Conservation (phyloP, 805 yeast species). For the Blastobotrys muscicola region DNA sequence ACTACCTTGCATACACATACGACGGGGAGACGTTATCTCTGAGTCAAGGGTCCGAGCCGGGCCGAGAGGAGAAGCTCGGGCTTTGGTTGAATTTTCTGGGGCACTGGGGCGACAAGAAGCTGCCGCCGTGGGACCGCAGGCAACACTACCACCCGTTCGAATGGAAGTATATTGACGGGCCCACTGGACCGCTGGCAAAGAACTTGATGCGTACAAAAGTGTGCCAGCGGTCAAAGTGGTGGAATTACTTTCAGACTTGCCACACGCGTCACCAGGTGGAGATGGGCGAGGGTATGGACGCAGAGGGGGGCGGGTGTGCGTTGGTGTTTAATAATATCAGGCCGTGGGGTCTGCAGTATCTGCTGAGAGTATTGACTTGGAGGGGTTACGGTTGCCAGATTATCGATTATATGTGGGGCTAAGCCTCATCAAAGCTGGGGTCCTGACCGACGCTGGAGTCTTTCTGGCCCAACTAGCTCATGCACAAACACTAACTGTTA, state of each 20-base stretch:
- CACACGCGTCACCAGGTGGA: slow-evolving; percentile 63
- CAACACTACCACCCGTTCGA: slow-evolving; percentile 85
- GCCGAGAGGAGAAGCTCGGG: slow-evolving; percentile 46
- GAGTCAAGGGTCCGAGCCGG: slow-evolving; percentile 34
- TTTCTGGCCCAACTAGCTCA: too few species aligned
- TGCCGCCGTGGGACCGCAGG: slow-evolving; percentile 59
- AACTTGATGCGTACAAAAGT: slow-evolving; percentile 59
- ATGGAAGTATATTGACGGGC: slow-evolving; percentile 87
- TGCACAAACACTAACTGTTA: too few species aligned
- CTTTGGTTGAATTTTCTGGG: slow-evolving; percentile 79
- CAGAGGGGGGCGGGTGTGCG: slow-evolving; percentile 82
- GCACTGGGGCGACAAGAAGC: slow-evolving; percentile 81
- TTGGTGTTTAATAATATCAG: slow-evolving; percentile 43
- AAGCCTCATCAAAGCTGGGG: neutral
- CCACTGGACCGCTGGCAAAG: slow-evolving; percentile 79
- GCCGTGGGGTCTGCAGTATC: slow-evolving; percentile 41
- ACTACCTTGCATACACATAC: slow-evolving; percentile 71
- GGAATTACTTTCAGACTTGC: slow-evolving; percentile 82
- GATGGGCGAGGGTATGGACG: slow-evolving; percentile 82
- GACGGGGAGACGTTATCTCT: slow-evolving; percentile 45
- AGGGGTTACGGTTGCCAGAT: slow-evolving; percentile 26
- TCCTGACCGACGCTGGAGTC: too few species aligned
- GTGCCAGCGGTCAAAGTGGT: slow-evolving; percentile 86
- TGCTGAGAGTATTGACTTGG: slow-evolving; percentile 28
- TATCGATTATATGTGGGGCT: slow-evolving; percentile 25